Base-by-base conservation (phyloP, 208 protist species). In the Jaenimonas drosophilae region DNA sequence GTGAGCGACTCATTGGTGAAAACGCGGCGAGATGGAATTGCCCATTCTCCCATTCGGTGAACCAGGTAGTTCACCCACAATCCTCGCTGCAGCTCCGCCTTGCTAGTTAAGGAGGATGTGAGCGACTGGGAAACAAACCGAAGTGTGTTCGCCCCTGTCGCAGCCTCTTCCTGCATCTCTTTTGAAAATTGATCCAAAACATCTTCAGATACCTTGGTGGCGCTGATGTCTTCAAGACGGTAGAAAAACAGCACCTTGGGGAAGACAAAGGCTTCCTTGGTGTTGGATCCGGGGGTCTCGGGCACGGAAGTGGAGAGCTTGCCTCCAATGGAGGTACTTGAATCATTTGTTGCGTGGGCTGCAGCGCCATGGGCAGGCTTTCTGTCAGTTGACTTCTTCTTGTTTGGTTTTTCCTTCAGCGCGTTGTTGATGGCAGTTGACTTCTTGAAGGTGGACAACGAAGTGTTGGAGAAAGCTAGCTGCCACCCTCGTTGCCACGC, bases 171-270 rank as follows among this genome's bases (percentile, higher is more conserved):
- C n/a, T n/a, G n/a, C n/a, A n/a, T n/a, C n/a, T n/a, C n/a, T n/a
- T n/a, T n/a, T n/a, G n/a, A n/a, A n/a, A n/a, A n/a, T n/a, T n/a
- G n/a, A n/a, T n/a, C n/a, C n/a, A n/a, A n/a, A n/a, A n/a, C n/a
- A n/a, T n/a, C n/a, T n/a, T n/a, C n/a, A n/a, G n/a, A n/a, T n/a
- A 6, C 16, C n/a, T 21, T 42, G 37, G 23, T 16, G 7, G 63
- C 59, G 36, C 56, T 69, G 20, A 82, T 59, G 32, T 78, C 70
- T 26, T 68, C 56, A n/a, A 49, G 64, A 9, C 63, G 74, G 21
- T 52, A 27, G 31, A 85, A 87, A 52, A 84, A 84, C 24, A 91
- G 63, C 25, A 72, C 82, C 11, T 75, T 73, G 21, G 82, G 82
- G 9, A 87, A 70, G 19, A 46, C n/a, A 7, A 38, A 28, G 16